Percentiles rank a stretch among this genome's conserved stretches.
Evolutionary conservation across 2,329 filamentous ascomycete genomes (phyloP).

Genomic region (Chrysoporthe deuterocubensis): DNA sequence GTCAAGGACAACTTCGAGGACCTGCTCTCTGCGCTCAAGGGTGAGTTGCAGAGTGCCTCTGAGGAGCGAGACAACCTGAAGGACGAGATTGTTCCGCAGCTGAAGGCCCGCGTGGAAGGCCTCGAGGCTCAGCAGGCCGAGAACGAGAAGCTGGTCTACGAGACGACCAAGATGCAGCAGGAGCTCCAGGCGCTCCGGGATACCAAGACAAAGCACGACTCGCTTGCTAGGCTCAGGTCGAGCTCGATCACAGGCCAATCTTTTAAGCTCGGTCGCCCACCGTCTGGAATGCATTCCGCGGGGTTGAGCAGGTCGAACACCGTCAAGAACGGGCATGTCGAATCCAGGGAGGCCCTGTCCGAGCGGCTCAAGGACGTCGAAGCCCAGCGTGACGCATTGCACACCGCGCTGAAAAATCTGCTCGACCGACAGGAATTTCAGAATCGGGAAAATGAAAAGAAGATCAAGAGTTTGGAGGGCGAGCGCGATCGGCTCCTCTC

Average conservation of each 20-base stretch:
- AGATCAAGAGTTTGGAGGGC: conserved; percentile 73
- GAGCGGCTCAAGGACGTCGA: conserved; percentile 92
- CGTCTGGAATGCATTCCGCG: conserved; percentile 35
- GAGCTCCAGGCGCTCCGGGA: conserved; percentile 73
- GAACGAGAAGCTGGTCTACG: conserved; percentile 74
- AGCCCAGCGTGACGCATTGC: conserved; percentile 88
- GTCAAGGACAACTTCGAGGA: conserved; percentile 95
- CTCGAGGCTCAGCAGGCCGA: conserved; percentile 76
- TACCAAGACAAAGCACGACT: conserved; percentile 41
- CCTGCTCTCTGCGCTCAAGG: conserved; percentile 79
- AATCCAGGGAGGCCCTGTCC: conserved; percentile 70
- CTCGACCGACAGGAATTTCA: conserved; percentile 86
- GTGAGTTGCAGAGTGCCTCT: conserved; percentile 78
- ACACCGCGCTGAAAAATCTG: conserved; percentile 82
- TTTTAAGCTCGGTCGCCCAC: conserved; percentile 35
- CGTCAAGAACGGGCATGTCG: conserved; percentile 53
- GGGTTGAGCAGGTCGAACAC: conserved; percentile 59
- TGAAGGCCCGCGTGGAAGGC: conserved; percentile 76
- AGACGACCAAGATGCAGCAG: conserved; percentile 84
- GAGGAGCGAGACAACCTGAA: conserved; percentile 92
- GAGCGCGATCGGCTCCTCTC: conserved; percentile 77
- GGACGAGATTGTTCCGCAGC: conserved; percentile 82
- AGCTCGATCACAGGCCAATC: conserved; percentile 43
- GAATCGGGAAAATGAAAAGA: conserved; percentile 81
- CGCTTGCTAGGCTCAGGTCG: conserved; percentile 44